Evolutionary conservation across 1,284 basidiomycete genomes (phyloP).

Genomic region (Boletus mariae): DNA sequence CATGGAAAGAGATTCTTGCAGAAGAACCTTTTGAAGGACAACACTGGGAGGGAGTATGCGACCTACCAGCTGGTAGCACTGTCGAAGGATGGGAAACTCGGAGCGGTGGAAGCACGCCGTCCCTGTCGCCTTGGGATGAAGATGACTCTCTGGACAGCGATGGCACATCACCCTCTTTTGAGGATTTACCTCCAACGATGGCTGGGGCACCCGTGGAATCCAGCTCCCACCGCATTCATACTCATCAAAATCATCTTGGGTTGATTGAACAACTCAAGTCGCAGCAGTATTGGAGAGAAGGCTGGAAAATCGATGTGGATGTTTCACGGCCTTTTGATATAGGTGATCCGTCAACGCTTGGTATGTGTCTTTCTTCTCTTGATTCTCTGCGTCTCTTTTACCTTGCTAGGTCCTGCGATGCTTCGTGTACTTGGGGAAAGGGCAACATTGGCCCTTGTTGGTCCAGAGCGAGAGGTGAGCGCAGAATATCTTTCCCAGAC

Average conservation of each 20-base stretch:
- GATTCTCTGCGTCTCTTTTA: not conserved
- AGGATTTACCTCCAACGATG: conserved; percentile 35
- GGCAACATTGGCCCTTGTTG: conserved; percentile 25
- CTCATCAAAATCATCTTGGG: conserved; percentile 43
- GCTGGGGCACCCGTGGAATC: conserved; percentile 25
- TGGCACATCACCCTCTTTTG: conserved; percentile 20
- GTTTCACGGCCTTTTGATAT: conserved; percentile 50
- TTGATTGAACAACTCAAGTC: conserved; percentile 55
- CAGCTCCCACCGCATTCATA: conserved; percentile 7
- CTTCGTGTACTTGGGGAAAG: conserved; percentile 37
- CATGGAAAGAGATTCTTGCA: conserved; percentile 70
- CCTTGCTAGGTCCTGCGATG: conserved; percentile 44
- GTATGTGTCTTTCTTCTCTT: conserved; percentile 31
- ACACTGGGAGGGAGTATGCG: conserved; percentile 68
- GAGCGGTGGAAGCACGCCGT: conserved; percentile 44
- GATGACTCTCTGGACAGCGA: conserved; percentile 31
- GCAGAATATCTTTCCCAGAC: not conserved
- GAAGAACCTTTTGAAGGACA: conserved; percentile 78
- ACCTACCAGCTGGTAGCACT: conserved; percentile 40
- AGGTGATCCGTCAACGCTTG: conserved; percentile 65
- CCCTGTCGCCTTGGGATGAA: conserved; percentile 47
- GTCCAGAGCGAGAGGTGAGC: conserved; percentile 34
- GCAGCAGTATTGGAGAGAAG: conserved; percentile 67
- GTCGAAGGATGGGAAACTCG: conserved; percentile 41
- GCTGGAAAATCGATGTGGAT: conserved; percentile 50